These are phyloP conservation scores for Coniochaeta pulveracea DNA, from an alignment of 2,329 filamentous ascomycete species.

Conservation along the genomic window DNA sequence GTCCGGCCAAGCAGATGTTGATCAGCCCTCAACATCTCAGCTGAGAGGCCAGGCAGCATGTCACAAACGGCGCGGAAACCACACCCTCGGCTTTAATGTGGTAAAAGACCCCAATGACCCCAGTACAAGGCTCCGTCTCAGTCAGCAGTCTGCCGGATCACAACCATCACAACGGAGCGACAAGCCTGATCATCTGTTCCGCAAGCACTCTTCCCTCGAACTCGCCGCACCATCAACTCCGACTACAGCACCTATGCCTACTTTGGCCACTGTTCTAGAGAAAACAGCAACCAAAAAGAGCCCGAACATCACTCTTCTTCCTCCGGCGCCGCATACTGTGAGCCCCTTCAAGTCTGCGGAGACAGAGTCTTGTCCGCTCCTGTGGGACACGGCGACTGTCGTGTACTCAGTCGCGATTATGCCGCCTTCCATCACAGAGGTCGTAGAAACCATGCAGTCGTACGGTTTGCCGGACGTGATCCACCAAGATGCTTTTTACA, in stretches of 20 bases:
- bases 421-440: constrained; percentile 25
- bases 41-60: constrained; percentile 9
- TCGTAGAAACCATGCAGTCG: constrained; percentile 45
- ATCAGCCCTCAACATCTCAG: constrained; percentile 14
- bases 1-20: too few relatives aligned
- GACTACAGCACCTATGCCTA: too few relatives aligned
- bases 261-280: too few relatives aligned
- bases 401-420: constrained; percentile 19
- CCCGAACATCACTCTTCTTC: too few relatives aligned
- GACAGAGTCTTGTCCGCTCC: too few relatives aligned
- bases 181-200: constrained; percentile 15
- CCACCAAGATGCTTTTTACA: constrained; percentile 80
- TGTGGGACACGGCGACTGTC: constrained; percentile 10
- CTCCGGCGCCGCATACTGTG: not conserved
- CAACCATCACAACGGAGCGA: constrained; percentile 42
- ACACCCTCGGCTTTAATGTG: constrained; percentile 52
- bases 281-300: too few relatives aligned
- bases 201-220: constrained; percentile 25
- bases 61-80: constrained; percentile 24
- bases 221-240: too few relatives aligned
- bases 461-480: constrained; percentile 54
- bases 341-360: not conserved
- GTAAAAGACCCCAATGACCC: constrained; percentile 67
- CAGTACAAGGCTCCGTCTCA: constrained; percentile 50
- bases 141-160: constrained; percentile 45